Base-by-base conservation (phyloP, 495 filamentous ascomycete genomes). In the Evansstolkia leycettana region DNA sequence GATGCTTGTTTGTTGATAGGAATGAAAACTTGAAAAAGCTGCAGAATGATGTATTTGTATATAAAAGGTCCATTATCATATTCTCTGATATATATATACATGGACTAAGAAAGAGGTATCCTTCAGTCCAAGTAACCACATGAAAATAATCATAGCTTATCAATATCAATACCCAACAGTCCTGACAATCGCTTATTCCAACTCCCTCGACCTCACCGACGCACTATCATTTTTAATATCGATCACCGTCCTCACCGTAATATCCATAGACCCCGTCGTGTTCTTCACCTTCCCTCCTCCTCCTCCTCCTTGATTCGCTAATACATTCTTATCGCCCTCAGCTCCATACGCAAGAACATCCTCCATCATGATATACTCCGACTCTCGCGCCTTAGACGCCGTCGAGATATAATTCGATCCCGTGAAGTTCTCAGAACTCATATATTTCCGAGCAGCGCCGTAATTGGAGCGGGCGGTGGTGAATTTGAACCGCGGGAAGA, bases 401-500 rank as follows among this genome's bases (percentile, higher is more conserved):
- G 6, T 14, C 29, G 7, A 16, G 29, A 3, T 12, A 15, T 17
- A 12, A 16, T 31, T 31, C 7, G 7, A 17, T 5, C 13, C 13
- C 4, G 11, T 29, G 10, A 29, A 15, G 13, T 29, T 29, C 11
- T n/a, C 11, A n/a, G 13, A 29, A 6, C 27, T n/a, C 27, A 15
- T 5, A n/a, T 15, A 29, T 29, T n/a, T 15, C 47, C 12, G 52
- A 54, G 31, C 43, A 42, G 1, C 45, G 45, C 7, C 48, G 16
- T 55, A 48, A 3, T 28, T 19, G 17, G 43, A 44, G 6, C 48
- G 40, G 28, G 39, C 48, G 19, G 36, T 36, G 2, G 39, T 43
- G 23, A 57, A 15, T 17, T 55, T 58, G 33, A 67, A 44, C 5
- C 48, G 53, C 0, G 61, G 57, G 37, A 76, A 51, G 1, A 78